Evolutionary conservation across 139 green algal genomes (phyloP).

Genomic region (Astrephomene gubernaculifera): DNA sequence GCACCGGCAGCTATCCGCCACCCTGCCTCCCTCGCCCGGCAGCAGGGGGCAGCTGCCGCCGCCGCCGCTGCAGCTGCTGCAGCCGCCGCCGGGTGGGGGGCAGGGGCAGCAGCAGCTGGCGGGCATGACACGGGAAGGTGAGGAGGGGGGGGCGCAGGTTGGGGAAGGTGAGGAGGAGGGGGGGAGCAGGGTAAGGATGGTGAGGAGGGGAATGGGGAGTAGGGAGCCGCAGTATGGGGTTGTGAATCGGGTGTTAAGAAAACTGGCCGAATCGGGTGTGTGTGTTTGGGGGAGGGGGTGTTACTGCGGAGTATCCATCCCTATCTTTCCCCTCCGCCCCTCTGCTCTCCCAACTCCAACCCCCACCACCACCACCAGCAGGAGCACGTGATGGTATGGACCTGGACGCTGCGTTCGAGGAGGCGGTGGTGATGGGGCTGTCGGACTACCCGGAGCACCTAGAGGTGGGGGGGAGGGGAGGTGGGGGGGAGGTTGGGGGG

Average conservation of each 20-base stretch:
- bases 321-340: neutral
- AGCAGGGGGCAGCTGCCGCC: neutral
- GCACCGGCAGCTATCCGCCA: slow-evolving; percentile 36
- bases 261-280: neutral
- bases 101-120: neutral
- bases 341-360: neutral
- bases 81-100: neutral
- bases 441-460: slow-evolving; percentile 35
- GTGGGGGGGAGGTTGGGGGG: neutral
- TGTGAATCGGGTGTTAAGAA: neutral
- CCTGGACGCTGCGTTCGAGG: neutral
- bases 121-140: neutral
- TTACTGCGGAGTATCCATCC: neutral
- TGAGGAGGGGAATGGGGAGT: no score
- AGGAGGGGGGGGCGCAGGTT: neutral
- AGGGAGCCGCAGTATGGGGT: neutral
- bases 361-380: neutral
- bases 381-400: neutral
- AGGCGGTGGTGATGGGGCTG: slow-evolving; percentile 35
- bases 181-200: no score
- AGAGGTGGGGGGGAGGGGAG: neutral
- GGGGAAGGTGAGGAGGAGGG: neutral
- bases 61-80: neutral
- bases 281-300: neutral
- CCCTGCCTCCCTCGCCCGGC: neutral